phyloP scores from a whole-genome alignment of 2,329 filamentous ascomycete genomes.

The Stagonosporopsis tanaceti region DNA sequence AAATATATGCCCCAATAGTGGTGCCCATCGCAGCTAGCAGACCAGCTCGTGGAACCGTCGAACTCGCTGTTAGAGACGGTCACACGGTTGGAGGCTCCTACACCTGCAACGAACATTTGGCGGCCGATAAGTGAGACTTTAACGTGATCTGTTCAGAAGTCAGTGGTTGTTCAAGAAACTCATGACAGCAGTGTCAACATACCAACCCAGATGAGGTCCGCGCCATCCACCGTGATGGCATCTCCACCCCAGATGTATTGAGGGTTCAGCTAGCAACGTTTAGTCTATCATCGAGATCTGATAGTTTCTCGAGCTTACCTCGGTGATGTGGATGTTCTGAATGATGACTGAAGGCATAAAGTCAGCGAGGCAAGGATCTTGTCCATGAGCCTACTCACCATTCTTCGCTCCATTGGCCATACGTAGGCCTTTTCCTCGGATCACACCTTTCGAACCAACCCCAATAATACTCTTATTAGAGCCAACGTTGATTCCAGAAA shows the following conservation, averaged over 20 bases:
- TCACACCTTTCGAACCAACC: conserved; percentile 59
- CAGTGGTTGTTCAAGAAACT: neutral
- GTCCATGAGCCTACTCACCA: neutral
- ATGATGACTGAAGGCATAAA: conserved; percentile 53
- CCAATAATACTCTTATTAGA: conserved; percentile 67
- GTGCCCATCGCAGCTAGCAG: conserved; percentile 63
- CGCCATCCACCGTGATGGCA: conserved; percentile 32
- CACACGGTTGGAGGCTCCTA: conserved; percentile 60
- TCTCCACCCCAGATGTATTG: conserved; percentile 42
- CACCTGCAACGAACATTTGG: conserved; percentile 66
- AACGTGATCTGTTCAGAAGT: conserved; percentile 17
- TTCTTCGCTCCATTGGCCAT: conserved; percentile 54
- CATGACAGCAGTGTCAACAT: neutral
- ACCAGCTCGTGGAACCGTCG: conserved; percentile 61
- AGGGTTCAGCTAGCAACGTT: conserved; percentile 26
- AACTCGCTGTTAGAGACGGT: conserved; percentile 67
- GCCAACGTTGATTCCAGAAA: conserved; percentile 58
- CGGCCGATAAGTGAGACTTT: conserved; percentile 64
- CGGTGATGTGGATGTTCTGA: conserved; percentile 52
- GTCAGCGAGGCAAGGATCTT: neutral
- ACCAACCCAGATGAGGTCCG: conserved; percentile 38
- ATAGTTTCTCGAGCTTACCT: conserved; percentile 1
- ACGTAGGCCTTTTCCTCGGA: conserved; percentile 64
- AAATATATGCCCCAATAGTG: conserved; percentile 68
- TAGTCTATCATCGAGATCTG: neutral